Evolutionary conservation across 2,329 filamentous ascomycete genomes (phyloP), one percentile per base, ranked within the genome.

Genomic region (Neofusicoccum kwambonambiense): DNA sequence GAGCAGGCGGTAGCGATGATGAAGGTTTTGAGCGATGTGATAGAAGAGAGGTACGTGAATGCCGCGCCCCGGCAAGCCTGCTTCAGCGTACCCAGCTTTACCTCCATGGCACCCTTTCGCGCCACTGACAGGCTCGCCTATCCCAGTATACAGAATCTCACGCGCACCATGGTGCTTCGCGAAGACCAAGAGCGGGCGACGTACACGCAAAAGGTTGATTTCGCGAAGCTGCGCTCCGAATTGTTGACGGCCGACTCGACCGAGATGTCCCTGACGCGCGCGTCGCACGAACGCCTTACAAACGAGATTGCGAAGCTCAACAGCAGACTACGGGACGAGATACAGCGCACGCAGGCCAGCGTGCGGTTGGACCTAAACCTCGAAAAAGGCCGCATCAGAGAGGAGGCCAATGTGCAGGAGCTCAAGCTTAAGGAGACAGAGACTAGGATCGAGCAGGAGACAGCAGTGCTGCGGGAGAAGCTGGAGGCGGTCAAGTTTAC

Each of bases 341-440:
- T 99, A 70, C 90, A 92, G 65, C 87, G 95, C 49, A 98, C 95
- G 2, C 94, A 98, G 80, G 94, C 94, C 5, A 94, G 90, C 67
- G 93, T 98, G 42, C 86, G 94, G 66, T 81, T 99, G 51, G 95
- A 99, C 78, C 81, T 99, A 67, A 99, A 98, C 78, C 81, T 99
- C 51, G 95, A 99, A 75, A 99, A 99, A 81, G 95, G 95, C 13
- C 86, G 95, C 68, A 99, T 98, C 70, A 84, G 95, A 67, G 95
- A 99, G 80, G 95, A 99, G 82, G 93, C 93, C 17, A 96, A 97
- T 70, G 90, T 91, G 65, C 95, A 98, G 81, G 95, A 99, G 79
- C 87, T 99, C 79, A 96, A 97, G 82, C 92, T 99, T 73, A 97
- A 97, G 82, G 95, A 99, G 85, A 98, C 95, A 12, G 95, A 99